These are phyloP conservation scores for Coemansia sp. DNA, from an alignment of 192 early-diverging fungal genomes.

Conservation along the genomic window DNA sequence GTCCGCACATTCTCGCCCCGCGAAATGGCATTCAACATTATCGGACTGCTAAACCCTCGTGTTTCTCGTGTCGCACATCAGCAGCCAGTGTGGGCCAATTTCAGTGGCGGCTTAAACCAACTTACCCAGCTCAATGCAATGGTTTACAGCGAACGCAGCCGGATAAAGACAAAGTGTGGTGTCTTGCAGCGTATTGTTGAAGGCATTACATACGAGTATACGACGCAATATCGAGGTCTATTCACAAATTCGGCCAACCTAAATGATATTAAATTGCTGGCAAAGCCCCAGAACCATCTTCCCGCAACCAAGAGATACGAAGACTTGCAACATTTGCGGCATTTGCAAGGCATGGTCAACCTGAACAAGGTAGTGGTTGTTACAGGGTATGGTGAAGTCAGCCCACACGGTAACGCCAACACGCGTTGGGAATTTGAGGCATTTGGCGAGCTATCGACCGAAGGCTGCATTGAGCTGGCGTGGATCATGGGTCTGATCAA, in stretches of 20 bases:
- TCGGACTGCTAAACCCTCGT: conserved; percentile 77
- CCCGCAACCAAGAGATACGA: conserved; percentile 66
- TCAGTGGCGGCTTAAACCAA: conserved; percentile 78
- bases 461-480: conserved; percentile 90
- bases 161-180: neutral
- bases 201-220: neutral
- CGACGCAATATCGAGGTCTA: neutral
- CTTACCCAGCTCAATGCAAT: conserved; percentile 16
- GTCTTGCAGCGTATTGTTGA: neutral
- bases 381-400: conserved; percentile 92
- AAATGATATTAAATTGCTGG: conserved; percentile 58
- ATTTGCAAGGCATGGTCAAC: conserved; percentile 76
- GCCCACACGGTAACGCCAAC: conserved; percentile 82
- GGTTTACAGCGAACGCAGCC: neutral
- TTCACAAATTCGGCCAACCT: neutral
- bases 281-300: conserved; percentile 84
- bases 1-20: conserved; percentile 83
- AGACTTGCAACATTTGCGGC: conserved; percentile 61
- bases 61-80: conserved; percentile 65
- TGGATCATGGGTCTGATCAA: conserved; percentile 97
- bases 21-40: conserved; percentile 94
- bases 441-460: conserved; percentile 55
- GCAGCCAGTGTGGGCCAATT: conserved; percentile 83
- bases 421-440: conserved; percentile 98
- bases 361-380: conserved; percentile 90